phyloP scores from a whole-genome alignment of 768 basidiomycete species.

The Auricularia sp. region DNA sequence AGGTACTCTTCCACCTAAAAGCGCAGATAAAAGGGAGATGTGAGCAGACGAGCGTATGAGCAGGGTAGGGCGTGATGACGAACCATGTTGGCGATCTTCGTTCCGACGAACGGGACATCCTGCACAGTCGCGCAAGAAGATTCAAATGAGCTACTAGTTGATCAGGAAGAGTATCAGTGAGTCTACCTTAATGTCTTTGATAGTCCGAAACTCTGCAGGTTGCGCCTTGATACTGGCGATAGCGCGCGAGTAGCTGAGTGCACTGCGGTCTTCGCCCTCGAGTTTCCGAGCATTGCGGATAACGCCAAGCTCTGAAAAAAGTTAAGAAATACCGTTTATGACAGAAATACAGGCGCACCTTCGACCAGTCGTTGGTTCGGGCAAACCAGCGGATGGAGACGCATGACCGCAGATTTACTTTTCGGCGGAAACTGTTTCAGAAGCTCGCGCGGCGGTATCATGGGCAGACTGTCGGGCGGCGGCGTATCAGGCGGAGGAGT shows the following conservation, averaged over 20 bases:
- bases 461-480: not conserved
- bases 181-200: slow-evolving; percentile 17
- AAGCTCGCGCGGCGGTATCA: slow-evolving; percentile 14
- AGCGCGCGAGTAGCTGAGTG: slow-evolving; percentile 61
- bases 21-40: too few relatives aligned
- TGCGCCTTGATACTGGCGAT: slow-evolving; percentile 43
- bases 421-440: slow-evolving; percentile 15
- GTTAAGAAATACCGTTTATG: not conserved
- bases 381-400: slow-evolving; percentile 57
- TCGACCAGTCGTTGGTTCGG: slow-evolving; percentile 52
- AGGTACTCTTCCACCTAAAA: slow-evolving; percentile 45
- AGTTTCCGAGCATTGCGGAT: slow-evolving; percentile 48
- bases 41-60: too few relatives aligned
- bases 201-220: slow-evolving; percentile 20
- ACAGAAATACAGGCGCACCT: not conserved
- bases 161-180: not conserved
- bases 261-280: slow-evolving; percentile 58
- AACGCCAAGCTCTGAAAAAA: slow-evolving; percentile 38
- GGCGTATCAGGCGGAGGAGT: not conserved
- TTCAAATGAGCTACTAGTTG: too few relatives aligned
- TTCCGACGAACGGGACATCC: slow-evolving; percentile 26
- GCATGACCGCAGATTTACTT: slow-evolving; percentile 45
- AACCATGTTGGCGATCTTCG: slow-evolving; percentile 23
- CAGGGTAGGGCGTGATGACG: too few relatives aligned
- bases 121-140: too few relatives aligned